Evolutionary conservation across 352 stramenopile genomes (phyloP), one percentile per base, ranked within the genome.

Genomic region (Globisporangium nunn): DNA sequence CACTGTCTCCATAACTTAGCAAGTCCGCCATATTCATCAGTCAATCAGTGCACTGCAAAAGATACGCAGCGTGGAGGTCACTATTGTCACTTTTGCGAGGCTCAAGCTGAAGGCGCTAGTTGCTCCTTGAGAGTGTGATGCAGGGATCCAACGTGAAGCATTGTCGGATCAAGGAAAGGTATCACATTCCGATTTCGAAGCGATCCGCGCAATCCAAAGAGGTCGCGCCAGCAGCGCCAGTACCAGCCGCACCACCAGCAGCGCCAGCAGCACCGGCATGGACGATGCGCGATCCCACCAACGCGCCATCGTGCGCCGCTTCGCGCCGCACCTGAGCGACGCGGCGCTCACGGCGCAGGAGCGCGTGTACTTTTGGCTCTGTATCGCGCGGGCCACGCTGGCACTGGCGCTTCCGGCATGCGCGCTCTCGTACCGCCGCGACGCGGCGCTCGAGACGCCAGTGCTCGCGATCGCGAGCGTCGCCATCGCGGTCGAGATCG

Each of bases 291-390:
- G 37, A 0, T 43, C 37, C 4, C 79, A 88, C 62, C 74, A 81
- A 67, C 75, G 78, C 54, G 83, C 84, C 57, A 85, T 90, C 68
- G 74, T 90, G 51, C 75, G 79, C 40, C 62, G 72, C 61, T 92
- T 92, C 30, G 79, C 79, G 49, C 80, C 79, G 52, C 79, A 90
- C 52, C 50, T 90, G 40, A 71, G 64, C 49, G 74, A 90, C 62
- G 66, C 72, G 23, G 63, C 54, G 58, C 71, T 92, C 30, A 59
- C 40, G 33, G 51, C 23, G 17, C 78, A 89, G 53, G 82, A 92
- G 62, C 68, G 69, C 30, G 45, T 68, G 23, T 87, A 87, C 57
- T 77, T 90, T 6, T 56, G 66, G 31, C 58, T 89, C 47, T 71
- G 71, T 4, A 48, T 92, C 62, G 50, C 65, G 40, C 81, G 77